phyloP scores from a whole-genome alignment of 345 rosid species.

The Melastoma malabathricum region DNA sequence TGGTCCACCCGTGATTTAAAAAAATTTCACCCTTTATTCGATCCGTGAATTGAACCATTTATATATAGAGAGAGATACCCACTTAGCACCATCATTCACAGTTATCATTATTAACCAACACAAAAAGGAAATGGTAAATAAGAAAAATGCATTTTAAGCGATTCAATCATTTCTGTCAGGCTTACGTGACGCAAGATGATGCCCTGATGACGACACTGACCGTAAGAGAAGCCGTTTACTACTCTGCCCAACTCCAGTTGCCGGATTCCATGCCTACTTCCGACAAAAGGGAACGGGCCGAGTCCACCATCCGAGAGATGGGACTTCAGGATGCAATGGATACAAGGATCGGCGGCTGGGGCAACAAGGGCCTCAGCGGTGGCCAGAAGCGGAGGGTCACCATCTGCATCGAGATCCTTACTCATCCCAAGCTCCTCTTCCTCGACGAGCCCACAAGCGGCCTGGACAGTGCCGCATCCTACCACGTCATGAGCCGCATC shows the following conservation, averaged over 20 bases:
- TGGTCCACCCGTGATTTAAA: too few species aligned
- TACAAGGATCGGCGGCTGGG: slow-evolving; percentile 45
- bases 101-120: too few species aligned
- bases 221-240: slow-evolving; percentile 35
- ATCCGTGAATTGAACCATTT: too few species aligned
- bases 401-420: slow-evolving; percentile 46
- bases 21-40: too few species aligned
- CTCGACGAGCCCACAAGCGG: slow-evolving; percentile 47
- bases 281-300: slow-evolving; percentile 29
- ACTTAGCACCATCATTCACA: too few species aligned
- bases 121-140: too few species aligned
- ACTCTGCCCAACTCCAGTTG: slow-evolving; percentile 43
- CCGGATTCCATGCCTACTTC: slow-evolving; percentile 27
- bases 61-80: too few species aligned
- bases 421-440: slow-evolving; percentile 31
- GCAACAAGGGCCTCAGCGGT: slow-evolving; percentile 33
- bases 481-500: slow-evolving; percentile 33
- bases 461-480: slow-evolving; percentile 40
- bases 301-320: slow-evolving; percentile 40
- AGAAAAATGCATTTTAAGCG: too few species aligned
- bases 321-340: slow-evolving; percentile 26
- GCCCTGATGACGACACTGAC: slow-evolving; percentile 24
- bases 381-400: slow-evolving; percentile 45
- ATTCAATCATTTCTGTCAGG: slow-evolving; percentile 12
- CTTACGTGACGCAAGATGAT: slow-evolving; percentile 44